Evolutionary conservation across 208 protist species (phyloP), one percentile per base, ranked within the genome.

Genomic region (Trypanosomatidae sp.): DNA sequence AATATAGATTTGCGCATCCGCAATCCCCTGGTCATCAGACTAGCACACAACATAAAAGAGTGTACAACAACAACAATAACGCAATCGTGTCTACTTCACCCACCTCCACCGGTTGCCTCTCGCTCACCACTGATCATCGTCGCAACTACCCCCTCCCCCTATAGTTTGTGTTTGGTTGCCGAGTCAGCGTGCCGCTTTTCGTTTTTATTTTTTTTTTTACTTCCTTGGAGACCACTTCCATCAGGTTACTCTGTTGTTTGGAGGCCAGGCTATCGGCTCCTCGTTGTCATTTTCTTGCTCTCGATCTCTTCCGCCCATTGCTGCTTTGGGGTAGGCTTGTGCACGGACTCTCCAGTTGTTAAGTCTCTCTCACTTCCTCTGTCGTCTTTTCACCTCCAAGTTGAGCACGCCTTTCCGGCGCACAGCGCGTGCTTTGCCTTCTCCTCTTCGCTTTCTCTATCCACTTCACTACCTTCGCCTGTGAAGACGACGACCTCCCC

Each of bases 171-270:
- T n/a, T n/a, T 0, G 17, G 49, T 19, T 25, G 19, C 52, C 52
- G 52, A 30, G n/a, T 33, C n/a, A 0, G n/a, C 52, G 52, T 30
- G 69, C 8, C 28, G 25, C 56, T 53, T 73, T 50, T 0, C 50
- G 62, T 58, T 73, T 69, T 39, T 68, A 19, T 71, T 50, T 58
- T 80, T 46, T 46, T 66, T 8, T n/a, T 41, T 2, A 47, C 33
- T 6, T 80, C 56, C 52, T 17, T 75, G 4, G 74, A 68, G 10
- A 43, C 64, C 46, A 46, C 43, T 44, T 33, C 79, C n/a, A 62
- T 66, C 36, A 59, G 67, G 46, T 70, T 12, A 25, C 41, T 56
- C 22, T n/a, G 12, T 39, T 12, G 12, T 47, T 47, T 3, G 7
- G n/a, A n/a, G n/a, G n/a, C n/a, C n/a, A n/a, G n/a, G n/a, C n/a